Base-by-base conservation (phyloP, 129 eudicot genomes). In the Pulicaria dysenterica region DNA sequence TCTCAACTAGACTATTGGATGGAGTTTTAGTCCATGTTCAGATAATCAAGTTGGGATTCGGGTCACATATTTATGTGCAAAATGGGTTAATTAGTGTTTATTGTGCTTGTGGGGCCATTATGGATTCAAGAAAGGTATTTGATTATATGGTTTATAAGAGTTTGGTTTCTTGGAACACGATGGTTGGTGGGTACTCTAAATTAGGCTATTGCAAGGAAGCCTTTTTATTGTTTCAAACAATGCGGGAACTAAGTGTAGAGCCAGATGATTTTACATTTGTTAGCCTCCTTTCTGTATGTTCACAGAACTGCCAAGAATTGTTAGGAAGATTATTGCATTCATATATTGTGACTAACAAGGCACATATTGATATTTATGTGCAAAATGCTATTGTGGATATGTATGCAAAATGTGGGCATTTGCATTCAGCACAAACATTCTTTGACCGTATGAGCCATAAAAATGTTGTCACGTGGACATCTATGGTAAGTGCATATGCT, bases 381-480 rank as follows among this genome's bases (percentile, higher is more conserved):
- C 80, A 80, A 47, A 69, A 80, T 69, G 80, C 82, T 37, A 62
- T 76, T 56, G 80, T 77, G 36, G 86, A 77, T 44, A 73, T 76
- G 83, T 78, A 72, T 16, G 77, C 80, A 8, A 78, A 82, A 43
- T 77, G 73, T 60, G 80, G 86, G 34, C 54, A 62, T 61, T 39
- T 82, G 6, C 42, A 44, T 10, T 48, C 62, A 5, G 86, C 86
- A 54, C 79, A 72, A 67, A 39, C 75, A 3, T 77, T 72, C 55
- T 82, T 82, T 54, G 77, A 78, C 43, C 76, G 16, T 14, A 82
- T 82, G 86, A 67, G 44, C 53, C 15, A 67, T 24, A 78, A 46
- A 78, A 78, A 82, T 7, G 86, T 82, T 40, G 80, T 77, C 40
- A 73, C 86, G 2, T 82, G 86, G 86, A 82, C 86, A 9, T 73